A percentile compares a stretch with the other conserved stretches of the same genome.
phyloP scores from a whole-genome alignment of 805 yeast genomes.

The Lachancea thermotolerans region DNA sequence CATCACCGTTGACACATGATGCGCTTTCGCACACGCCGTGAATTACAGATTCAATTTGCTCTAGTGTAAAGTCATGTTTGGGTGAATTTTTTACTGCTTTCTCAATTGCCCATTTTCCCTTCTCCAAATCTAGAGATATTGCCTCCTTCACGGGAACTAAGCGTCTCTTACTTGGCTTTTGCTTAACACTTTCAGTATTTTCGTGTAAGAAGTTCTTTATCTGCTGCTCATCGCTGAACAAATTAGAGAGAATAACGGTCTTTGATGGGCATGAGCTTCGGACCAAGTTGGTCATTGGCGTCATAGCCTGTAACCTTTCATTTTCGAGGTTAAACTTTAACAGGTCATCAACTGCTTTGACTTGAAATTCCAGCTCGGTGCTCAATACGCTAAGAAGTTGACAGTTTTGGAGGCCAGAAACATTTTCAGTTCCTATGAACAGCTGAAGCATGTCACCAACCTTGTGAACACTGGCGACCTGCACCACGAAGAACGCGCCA shows the following conservation, averaged over 20 bases:
- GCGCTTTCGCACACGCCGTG: neutral
- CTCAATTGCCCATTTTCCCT: neutral
- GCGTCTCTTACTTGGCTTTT: constrained; percentile 1
- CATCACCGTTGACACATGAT: constrained; percentile 2
- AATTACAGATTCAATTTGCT: constrained; percentile 1
- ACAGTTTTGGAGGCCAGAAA: neutral
- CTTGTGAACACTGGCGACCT: neutral
- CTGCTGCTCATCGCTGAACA: neutral
- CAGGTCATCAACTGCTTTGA: neutral
- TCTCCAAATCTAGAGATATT: neutral
- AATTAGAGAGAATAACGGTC: neutral
- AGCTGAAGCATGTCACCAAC: neutral
- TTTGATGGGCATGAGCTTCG: neutral
- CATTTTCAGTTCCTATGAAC: neutral
- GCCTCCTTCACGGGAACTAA: neutral
- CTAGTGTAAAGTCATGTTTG: neutral
- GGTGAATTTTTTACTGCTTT: neutral
- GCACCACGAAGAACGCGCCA: neutral
- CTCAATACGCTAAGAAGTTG: neutral
- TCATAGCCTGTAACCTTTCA: neutral
- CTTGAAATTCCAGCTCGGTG: neutral
- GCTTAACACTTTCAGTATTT: neutral
- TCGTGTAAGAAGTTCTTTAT: neutral
- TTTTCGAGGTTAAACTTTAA: neutral
- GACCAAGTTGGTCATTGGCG: neutral